Percentiles rank a stretch among this genome's conserved stretches.
These are phyloP conservation scores for Pseudohyphozyma bogoriensis DNA, from an alignment of 768 basidiomycete species.

Conservation along the genomic window DNA sequence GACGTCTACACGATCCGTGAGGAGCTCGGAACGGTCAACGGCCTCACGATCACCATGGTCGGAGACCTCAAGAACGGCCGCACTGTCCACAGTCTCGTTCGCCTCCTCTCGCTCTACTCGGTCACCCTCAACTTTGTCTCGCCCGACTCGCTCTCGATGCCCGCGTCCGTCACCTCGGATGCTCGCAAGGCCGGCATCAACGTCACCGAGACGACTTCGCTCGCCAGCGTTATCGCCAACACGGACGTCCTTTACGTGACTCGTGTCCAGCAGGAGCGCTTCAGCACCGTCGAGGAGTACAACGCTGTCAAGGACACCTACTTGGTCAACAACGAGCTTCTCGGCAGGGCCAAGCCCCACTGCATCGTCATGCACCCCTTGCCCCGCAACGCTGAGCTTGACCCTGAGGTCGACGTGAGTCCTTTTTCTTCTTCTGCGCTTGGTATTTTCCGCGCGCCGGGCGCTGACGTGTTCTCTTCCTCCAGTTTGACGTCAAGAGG, in stretches of 20 bases:
- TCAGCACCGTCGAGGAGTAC: slow-evolving; percentile 72
- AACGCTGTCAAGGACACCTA: slow-evolving; percentile 82
- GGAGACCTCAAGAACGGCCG: slow-evolving; percentile 97
- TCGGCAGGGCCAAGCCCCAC: slow-evolving; percentile 85
- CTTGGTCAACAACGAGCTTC: slow-evolving; percentile 82
- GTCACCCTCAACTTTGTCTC: slow-evolving; percentile 94
- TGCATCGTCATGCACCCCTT: slow-evolving; percentile 99
- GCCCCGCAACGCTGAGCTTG: slow-evolving; percentile 92
- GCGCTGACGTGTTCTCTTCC: neutral
- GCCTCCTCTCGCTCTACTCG: slow-evolving; percentile 78
- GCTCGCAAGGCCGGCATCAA: slow-evolving; percentile 73
- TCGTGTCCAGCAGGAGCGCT: slow-evolving; percentile 89
- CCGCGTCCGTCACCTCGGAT: slow-evolving; percentile 65
- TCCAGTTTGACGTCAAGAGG: slow-evolving; percentile 78
- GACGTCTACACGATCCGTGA: slow-evolving; percentile 81
- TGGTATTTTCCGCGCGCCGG: too few species aligned
- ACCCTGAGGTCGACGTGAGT: slow-evolving; percentile 86
- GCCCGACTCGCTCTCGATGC: slow-evolving; percentile 78
- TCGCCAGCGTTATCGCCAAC: slow-evolving; percentile 80
- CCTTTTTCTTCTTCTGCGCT: neutral
- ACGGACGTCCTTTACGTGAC: slow-evolving; percentile 98
- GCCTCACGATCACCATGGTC: slow-evolving; percentile 66
- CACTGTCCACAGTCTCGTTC: slow-evolving; percentile 92
- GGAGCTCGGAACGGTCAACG: slow-evolving; percentile 95
- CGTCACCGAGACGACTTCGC: slow-evolving; percentile 69